These are phyloP conservation scores for cucumber (Cucumis sativus) DNA, from an alignment of 306 rosid species.

Conservation along the genomic window DNA sequence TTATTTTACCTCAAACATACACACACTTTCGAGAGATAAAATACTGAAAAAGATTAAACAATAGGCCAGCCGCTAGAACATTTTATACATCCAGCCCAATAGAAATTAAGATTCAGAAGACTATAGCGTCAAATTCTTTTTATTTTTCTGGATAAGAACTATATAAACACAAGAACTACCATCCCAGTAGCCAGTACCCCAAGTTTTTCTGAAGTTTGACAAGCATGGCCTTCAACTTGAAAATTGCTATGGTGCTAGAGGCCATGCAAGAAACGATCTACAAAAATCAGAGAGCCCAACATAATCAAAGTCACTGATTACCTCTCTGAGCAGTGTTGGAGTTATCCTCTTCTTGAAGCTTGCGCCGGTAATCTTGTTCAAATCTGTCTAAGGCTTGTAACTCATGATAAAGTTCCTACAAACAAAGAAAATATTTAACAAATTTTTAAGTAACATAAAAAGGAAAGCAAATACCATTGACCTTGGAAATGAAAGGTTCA, in stretches of 20 bases:
- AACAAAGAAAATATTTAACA: conserved; percentile 4
- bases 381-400: conserved; percentile 90
- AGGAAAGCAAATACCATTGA: neutral
- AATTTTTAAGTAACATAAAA: conserved; percentile 11
- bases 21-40: neutral
- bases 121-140: neutral
- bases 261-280: neutral
- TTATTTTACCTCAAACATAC: neutral
- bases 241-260: neutral
- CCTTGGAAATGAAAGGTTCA: neutral
- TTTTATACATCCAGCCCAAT: neutral
- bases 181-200: neutral
- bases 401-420: conserved; percentile 94
- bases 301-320: conserved; percentile 18
- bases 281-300: neutral
- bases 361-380: conserved; percentile 90
- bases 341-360: conserved; percentile 89
- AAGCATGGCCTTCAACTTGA: neutral
- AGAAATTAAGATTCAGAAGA: neutral
- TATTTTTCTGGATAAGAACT: neutral
- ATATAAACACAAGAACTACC: neutral
- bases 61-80: neutral
- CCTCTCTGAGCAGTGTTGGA: conserved; percentile 81
- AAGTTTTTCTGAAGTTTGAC: neutral
- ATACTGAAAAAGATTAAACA: neutral